Evolutionary conservation across 2,329 filamentous ascomycete species (phyloP), one percentile per base, ranked within the genome.

Genomic region (Colletotrichum plurivorum): DNA sequence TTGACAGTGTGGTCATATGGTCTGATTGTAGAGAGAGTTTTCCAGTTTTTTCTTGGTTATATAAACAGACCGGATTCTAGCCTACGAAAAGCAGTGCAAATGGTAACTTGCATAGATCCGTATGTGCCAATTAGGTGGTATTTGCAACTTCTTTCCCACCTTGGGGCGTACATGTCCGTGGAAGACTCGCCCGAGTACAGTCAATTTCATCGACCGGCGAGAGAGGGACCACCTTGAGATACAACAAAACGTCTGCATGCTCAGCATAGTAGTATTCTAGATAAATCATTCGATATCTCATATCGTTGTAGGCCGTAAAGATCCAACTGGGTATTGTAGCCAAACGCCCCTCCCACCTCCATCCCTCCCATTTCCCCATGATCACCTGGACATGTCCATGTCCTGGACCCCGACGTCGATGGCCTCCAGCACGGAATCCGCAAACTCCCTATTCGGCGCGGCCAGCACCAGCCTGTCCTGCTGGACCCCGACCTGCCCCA

Each of bases 341-440:
- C 55, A 39, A 59, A 65, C 25, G 49, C 61, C 48, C 25, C 20
- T 46, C 25, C 45, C 27, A 9, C 39, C 15, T n/a, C 41, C 59
- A 8, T 20, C 53, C 5, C 43, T 53, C 2, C 7, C 13, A n/a
- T 13, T 22, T 1, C 25, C 31, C 48, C 46, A 3, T 10, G 5
- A 16, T 66, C 25, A 60, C 41, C 43, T 45, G 18, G 66, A 66
- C 27, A 69, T 52, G 13, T 69, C 55, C 62, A 69, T 61, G 16
- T 69, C 62, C 45, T 69, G 67, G 7, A 67, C 51, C 7, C 62
- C 67, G 22, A 55, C 22, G 5, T 69, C 62, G 4, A 67, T 60
- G n/a, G 62, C 63, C 25, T 61, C 49, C 36, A 69, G 4, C 1
- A 69, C 67, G 2, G 36, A 49, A 2, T 46, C 67, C 5, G 67